Base-by-base conservation (phyloP, 345 rosid genomes). In the Populus tremula region DNA sequence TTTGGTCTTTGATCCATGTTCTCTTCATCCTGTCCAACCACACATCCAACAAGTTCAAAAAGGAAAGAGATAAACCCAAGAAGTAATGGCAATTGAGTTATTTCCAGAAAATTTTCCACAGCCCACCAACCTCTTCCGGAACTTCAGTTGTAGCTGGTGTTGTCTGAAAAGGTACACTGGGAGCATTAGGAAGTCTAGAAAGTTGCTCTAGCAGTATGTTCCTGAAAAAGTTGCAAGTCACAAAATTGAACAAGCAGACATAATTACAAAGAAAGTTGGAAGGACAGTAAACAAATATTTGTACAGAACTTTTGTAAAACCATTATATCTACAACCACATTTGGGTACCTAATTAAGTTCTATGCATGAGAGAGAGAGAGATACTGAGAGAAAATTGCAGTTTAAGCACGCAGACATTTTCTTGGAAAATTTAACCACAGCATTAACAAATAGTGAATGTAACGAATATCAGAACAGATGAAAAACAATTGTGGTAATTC, bases 1-100 rank as follows among this genome's bases (percentile, higher is more conserved):
- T 91, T 89, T 71, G 91, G 91, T 77, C 90, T 87, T 80, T 69
- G 77, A 79, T 91, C 93, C 88, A 88, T 83, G 59, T 87, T 85
- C 82, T 85, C 93, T 84, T 91, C 95, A 8, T 83, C 83, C 95
- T 91, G 76, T 77, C 81, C 59, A 82, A 70, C 45, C 31, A 64
- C 74, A 31, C 65, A 21, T 25, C 70, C 69, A 74, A 62, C 35
- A 56, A 79, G 69, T 70, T 54, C 12, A 73, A 72, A 53, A 64
- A 63, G 12, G 38, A 53, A 61, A 23, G 72, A 54, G 21, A 70
- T 33, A 72, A 5, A 68, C 20, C 23, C 43, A 56, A 5, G 1
- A 18, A 27, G 50, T 63, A 25, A 36, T 2, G 66, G 2, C 33
- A 17, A 74, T 25, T 9, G 21, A 65, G 56, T 23, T 14, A 70